phyloP scores from a whole-genome alignment of 2,329 filamentous ascomycete genomes.

The Trichoderma sp. region DNA sequence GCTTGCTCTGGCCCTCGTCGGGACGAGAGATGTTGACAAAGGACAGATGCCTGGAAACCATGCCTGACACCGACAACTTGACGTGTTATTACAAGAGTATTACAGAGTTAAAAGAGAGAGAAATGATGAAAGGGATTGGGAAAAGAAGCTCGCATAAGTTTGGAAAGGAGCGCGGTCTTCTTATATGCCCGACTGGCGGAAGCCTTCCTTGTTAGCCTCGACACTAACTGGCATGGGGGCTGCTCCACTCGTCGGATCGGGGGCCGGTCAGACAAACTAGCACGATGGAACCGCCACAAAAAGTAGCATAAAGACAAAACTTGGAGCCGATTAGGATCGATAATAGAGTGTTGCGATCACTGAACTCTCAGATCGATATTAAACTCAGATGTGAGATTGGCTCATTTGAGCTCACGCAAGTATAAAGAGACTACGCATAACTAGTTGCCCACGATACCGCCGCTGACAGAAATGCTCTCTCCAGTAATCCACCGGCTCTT shows the following conservation, averaged over 20 bases:
- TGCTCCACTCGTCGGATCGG: background rate
- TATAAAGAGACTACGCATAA: background rate
- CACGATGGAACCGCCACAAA: background rate
- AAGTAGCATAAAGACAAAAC: background rate
- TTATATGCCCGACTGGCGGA: background rate
- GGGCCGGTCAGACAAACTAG: background rate
- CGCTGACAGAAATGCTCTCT: slow-evolving; percentile 30
- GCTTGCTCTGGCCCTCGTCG: background rate
- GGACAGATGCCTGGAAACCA: background rate
- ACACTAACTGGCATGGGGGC: background rate
- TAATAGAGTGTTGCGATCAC: background rate
- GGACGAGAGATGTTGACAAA: slow-evolving; percentile 14
- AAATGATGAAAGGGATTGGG: background rate
- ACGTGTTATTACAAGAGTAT: background rate
- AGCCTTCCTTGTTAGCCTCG: background rate
- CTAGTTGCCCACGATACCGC: slow-evolving; percentile 25
- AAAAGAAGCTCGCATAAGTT: background rate
- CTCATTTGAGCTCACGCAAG: background rate
- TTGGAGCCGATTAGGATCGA: background rate
- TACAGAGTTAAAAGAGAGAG: background rate
- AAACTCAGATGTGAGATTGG: background rate
- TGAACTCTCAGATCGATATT: background rate
- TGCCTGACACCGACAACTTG: background rate
- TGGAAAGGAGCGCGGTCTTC: background rate
- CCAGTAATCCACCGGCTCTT: slow-evolving; percentile 31